phyloP scores from a whole-genome alignment of 1,139 yeast species.

The Torulaspora globosa region DNA sequence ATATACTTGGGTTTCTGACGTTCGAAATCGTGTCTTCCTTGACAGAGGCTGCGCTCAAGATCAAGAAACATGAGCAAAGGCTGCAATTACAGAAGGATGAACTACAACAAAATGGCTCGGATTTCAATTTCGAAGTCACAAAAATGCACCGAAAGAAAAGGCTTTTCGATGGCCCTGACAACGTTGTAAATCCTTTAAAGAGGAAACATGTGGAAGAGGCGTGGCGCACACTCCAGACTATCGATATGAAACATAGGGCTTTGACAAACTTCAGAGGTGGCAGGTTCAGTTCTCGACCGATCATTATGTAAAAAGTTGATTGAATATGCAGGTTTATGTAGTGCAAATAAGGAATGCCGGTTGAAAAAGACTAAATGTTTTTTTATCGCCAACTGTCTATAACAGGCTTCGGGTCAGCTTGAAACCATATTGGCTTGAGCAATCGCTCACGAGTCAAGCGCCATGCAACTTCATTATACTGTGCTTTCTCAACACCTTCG shows the following conservation, averaged over 20 bases:
- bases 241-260: slow-evolving; percentile 59
- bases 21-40: slow-evolving; percentile 94
- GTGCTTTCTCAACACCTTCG: slow-evolving; percentile 14
- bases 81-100: slow-evolving; percentile 37
- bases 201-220: slow-evolving; percentile 90
- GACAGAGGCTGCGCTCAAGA: slow-evolving; percentile 85
- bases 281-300: slow-evolving; percentile 36
- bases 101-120: slow-evolving; percentile 29
- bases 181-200: slow-evolving; percentile 73
- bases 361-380: neutral
- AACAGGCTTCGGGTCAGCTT: slow-evolving; percentile 21
- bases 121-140: slow-evolving; percentile 26
- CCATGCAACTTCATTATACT: slow-evolving; percentile 17
- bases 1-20: slow-evolving; percentile 88
- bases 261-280: slow-evolving; percentile 78
- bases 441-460: slow-evolving; percentile 17
- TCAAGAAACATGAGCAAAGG: slow-evolving; percentile 65
- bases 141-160: slow-evolving; percentile 50
- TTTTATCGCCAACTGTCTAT: slow-evolving; percentile 21
- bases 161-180: slow-evolving; percentile 88
- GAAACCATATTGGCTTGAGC: slow-evolving; percentile 26
- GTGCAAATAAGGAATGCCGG: neutral
- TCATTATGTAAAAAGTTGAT: slow-evolving; percentile 29
- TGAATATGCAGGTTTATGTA: neutral
- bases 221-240: slow-evolving; percentile 73